Evolutionary conservation across 2,329 filamentous ascomycete genomes (phyloP).

Genomic region (Clarireedia hainanense): DNA sequence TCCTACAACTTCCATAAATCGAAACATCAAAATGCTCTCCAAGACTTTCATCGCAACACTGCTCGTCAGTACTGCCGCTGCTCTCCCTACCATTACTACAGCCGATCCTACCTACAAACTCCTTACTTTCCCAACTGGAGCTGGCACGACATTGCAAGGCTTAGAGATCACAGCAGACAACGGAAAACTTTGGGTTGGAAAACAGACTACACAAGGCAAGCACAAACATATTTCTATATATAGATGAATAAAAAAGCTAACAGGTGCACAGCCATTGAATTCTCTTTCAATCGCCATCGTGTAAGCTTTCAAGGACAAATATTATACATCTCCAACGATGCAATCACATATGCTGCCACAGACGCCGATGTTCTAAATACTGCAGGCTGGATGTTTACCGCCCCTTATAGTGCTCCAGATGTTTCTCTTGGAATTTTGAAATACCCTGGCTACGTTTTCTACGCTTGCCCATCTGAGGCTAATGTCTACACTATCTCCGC

Average conservation of each 20-base stretch:
- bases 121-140: conserved; percentile 13
- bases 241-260: not conserved
- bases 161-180: not conserved
- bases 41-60: conserved; percentile 10
- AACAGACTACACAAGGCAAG: not conserved
- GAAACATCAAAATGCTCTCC: conserved; percentile 10
- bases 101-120: not conserved
- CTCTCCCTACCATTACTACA: not conserved
- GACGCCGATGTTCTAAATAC: not conserved
- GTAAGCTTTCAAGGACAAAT: not conserved
- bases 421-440: not conserved
- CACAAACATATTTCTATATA: not conserved
- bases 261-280: not conserved
- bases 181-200: conserved; percentile 5
- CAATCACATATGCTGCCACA: not conserved
- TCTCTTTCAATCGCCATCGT: not conserved
- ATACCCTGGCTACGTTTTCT: not conserved
- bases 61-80: conserved; percentile 7
- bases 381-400: not conserved
- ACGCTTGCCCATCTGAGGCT: not conserved
- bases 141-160: not conserved
- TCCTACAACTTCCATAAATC: not conserved
- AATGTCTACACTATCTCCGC: not conserved
- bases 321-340: not conserved
- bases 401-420: not conserved